Evolutionary conservation across 139 green algal genomes (phyloP), one percentile per base, ranked within the genome.

Genomic region (Coelastrella sp.): DNA sequence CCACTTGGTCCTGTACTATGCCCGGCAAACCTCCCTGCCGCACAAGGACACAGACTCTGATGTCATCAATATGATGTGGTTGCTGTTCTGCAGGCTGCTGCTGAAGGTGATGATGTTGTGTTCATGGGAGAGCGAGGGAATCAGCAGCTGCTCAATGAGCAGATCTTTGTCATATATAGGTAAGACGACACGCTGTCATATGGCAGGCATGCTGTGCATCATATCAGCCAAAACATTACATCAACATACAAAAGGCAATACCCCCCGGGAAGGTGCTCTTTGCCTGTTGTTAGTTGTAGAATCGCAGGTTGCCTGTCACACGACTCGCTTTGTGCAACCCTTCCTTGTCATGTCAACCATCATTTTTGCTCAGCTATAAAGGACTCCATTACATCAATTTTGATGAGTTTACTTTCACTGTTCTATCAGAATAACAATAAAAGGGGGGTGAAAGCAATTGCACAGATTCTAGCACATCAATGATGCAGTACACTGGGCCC

Each of bases 101-200:
- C 21, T 9, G 53, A 64, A 64, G 53, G 53, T 51, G 35, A 74
- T 48, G 66, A 74, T 37, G 38, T 32, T 32, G 38, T 64, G 30
- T 62, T 84, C 53, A 48, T 84, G 48, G 57, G 76, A 13, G 40
- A 41, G 2, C 32, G 57, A 25, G 57, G 76, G 7, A 62, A 72
- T 21, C 53, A 84, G 7, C 11, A 11, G n/a, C 40, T n/a, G 7
- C n/a, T 13, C 27, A 23, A 40, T 40, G 37, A 72, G 40, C 38
- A 66, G 50, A 41, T 81, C 13, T 67, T 68, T 35, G 73, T 81
- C 50, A 67, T 81, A 11, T 81, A 60, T 50, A 81, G 73, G 73
- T 81, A 50, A 27, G 72, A 30, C 53, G 64, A 73, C 17, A 45
- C 43, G 45, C 45, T 57, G 45, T 57, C 45, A 57, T 9, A 57